Base-by-base conservation (phyloP, 2,329 filamentous ascomycete species). In the Pseudogymnoascus sp. region DNA sequence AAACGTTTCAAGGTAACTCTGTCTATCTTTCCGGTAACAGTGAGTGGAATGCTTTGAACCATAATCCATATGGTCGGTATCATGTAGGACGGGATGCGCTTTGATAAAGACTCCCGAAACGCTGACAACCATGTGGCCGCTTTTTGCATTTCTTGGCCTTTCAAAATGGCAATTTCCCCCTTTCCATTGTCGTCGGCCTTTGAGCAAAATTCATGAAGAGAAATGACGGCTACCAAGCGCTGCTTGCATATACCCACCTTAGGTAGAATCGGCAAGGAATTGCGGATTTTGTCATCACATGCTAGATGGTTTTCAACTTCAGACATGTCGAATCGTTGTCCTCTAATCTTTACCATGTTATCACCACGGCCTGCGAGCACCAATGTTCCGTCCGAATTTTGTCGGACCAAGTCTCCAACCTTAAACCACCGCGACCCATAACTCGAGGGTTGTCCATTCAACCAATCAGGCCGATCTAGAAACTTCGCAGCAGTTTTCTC, bases 331-430 rank as follows among this genome's bases (percentile, higher is more conserved):
- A 88, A 75, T 47, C 85, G 74, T 67, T 87, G 84, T 0, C 85
- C 85, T 35, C 84, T 79, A 29, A 87, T 73, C 68, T 88, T 88
- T 61, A 86, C 79, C 71, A 87, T 85, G 24, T 84, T 82, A 67
- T 88, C 85, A 58, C 81, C 80, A 17, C 85, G 79, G 5, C 85
- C 84, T 35, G 85, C 72, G 69, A 87, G 87, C 31, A 82, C 79
- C 64, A 87, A 83, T 11, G 79, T 80, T 11, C 77, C 78, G 66
- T 87, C 80, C 44, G 82, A 74, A 35, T 85, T 71, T 40, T 86
- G 75, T 26, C 84, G 61, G 8, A 70, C 71, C 13, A 71, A 62
- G 50, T 73, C 72, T 31, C 71, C 71, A 4, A 71, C 71, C 31
- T 68, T 66, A 40, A 71, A 73, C 7, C 73, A 44, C 6, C 37